phyloP scores from a whole-genome alignment of 2,329 filamentous ascomycete species.

The Aspergillus oerlinghausenensis region DNA sequence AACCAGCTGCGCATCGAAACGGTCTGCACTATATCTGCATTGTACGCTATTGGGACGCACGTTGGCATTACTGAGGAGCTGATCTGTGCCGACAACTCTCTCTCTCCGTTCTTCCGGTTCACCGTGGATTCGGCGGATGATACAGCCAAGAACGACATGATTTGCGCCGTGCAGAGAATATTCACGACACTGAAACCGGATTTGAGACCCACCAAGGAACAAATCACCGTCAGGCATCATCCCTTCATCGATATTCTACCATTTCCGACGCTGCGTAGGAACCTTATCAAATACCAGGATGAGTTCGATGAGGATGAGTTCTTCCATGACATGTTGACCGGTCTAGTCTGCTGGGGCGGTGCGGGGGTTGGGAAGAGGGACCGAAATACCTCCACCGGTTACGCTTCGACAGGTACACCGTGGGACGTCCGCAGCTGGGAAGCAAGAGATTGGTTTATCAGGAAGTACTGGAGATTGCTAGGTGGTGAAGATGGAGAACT shows the following conservation, averaged over 20 bases:
- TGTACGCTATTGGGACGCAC: constrained; percentile 14
- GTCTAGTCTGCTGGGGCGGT: constrained; percentile 17
- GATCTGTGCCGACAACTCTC: constrained; percentile 20
- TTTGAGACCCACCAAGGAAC: constrained; percentile 14
- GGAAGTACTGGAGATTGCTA: constrained; percentile 37
- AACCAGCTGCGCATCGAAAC: constrained; percentile 25
- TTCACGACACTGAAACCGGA: constrained; percentile 18
- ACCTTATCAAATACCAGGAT: constrained; percentile 10
- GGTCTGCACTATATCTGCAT: constrained; percentile 21
- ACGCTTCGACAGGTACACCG: constrained; percentile 32
- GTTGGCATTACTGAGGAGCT: constrained; percentile 20
- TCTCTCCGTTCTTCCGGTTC: constrained; percentile 24
- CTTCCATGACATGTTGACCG: constrained; percentile 12
- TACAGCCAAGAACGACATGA: neutral
- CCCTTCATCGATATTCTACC: constrained; percentile 18
- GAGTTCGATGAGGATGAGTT: constrained; percentile 18
- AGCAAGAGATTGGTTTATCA: constrained; percentile 41
- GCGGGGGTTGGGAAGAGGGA: constrained; percentile 12
- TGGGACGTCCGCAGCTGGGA: constrained; percentile 47
- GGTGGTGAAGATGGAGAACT: constrained; percentile 38
- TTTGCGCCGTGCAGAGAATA: constrained; percentile 8
- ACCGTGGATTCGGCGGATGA: neutral
- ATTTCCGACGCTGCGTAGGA: constrained; percentile 15
- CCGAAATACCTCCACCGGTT: constrained; percentile 9
- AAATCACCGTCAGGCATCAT: constrained; percentile 17